Evolutionary conservation across 2,329 filamentous ascomycete genomes (phyloP).

Genomic region (Kalaharituber pfeilii): DNA sequence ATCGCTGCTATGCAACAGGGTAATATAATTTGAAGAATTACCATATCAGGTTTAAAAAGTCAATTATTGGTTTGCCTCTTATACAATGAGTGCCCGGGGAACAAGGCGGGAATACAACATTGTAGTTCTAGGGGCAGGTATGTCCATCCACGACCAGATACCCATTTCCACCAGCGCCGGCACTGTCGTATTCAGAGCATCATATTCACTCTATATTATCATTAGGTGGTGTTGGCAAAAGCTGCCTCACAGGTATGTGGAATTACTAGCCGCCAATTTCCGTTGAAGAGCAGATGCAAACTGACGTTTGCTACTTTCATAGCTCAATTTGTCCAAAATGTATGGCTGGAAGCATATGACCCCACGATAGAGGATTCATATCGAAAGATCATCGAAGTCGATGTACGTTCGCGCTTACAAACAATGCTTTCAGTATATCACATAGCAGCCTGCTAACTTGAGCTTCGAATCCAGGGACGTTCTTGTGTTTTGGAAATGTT

Average conservation of each 20-base stretch:
- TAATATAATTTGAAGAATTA: not conserved
- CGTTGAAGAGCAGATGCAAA: not conserved
- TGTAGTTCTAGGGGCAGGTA: slow-evolving; percentile 46
- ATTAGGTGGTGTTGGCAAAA: slow-evolving; percentile 55
- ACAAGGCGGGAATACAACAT: slow-evolving; percentile 46
- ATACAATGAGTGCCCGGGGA: slow-evolving; percentile 1
- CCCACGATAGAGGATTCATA: slow-evolving; percentile 47
- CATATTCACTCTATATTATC: no score
- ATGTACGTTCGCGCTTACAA: slow-evolving; percentile 40
- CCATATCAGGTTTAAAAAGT: not conserved
- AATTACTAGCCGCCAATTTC: not conserved
- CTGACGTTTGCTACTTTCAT: slow-evolving; percentile 5
- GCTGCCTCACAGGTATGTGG: slow-evolving; percentile 50
- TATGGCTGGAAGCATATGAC: slow-evolving; percentile 55
- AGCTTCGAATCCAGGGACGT: no score
- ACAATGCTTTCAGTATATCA: no score
- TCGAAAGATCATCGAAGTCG: slow-evolving; percentile 45
- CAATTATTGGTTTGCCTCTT: not conserved
- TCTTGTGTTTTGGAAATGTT: slow-evolving; percentile 58
- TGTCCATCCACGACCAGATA: not conserved
- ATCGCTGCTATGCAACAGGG: slow-evolving; percentile 1
- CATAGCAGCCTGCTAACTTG: no score
- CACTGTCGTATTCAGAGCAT: no score
- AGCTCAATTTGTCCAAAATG: slow-evolving; percentile 61
- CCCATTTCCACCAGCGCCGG: no score